Evolutionary conservation across 1,139 yeast genomes (phyloP), one percentile per base, ranked within the genome.

Genomic region (Scheffersomyces quercinus): DNA sequence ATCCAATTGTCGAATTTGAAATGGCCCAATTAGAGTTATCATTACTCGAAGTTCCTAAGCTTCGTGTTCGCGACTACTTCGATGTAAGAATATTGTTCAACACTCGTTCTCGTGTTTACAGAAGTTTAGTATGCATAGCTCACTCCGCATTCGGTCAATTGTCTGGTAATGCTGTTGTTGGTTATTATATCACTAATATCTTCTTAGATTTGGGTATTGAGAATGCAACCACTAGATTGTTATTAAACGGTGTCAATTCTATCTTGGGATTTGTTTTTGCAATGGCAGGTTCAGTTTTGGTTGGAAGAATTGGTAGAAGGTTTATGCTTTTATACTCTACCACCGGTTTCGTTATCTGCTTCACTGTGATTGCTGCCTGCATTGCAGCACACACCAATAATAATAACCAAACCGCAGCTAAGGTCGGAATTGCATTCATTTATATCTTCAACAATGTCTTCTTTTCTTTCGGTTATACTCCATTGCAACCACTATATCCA

Each of bases 401-500:
- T 35, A 36, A 42, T 31, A 47, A 50, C 14, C 30, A 39, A n/a
- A 45, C 41, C 9, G 55, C 56, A 9, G 51, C 58, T 4, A 48
- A 48, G 11, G 47, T 38, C n/a, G 51, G 56, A 24, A 43, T 56
- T 39, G 56, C 53, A 3, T 55, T 56, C 40, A 53, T 56, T 20
- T 56, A 54, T 36, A 41, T 56, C 20, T 57, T 56, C 39, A 56
- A 51, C n/a, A 55, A 52, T 12, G 48, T 30, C 5, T 30, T 52
- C 34, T 58, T 56, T 39, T 49, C 59, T 12, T 55, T 55, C 44
- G 55, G 52, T 1, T 49, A 53, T 31, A 56, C 60, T 8, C 58
- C 59, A 9, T 45, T 56, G 45, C 61, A 55, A 40, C 58, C 58
- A 28, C 45, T 55, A n/a, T 56, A 56, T 35, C 59, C 60, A 4